Percentiles rank a stretch among this genome's conserved stretches.
Conservation (phyloP, 75 land plant species). For the Cryptomeria japonica region DNA sequence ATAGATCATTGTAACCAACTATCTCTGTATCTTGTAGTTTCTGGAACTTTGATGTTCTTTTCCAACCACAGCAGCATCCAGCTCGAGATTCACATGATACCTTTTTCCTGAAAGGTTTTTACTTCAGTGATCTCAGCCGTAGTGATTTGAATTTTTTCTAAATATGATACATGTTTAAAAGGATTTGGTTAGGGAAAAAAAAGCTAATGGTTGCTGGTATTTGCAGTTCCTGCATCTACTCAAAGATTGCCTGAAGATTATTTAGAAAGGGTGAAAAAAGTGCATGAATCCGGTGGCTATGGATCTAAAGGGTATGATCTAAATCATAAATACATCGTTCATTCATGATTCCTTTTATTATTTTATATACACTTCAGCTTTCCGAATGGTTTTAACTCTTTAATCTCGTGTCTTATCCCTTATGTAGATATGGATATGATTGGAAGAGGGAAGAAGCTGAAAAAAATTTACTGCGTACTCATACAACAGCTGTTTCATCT, state of each 20-base stretch:
- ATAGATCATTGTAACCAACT: not conserved
- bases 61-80: conserved; percentile 99
- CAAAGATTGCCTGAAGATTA: conserved; percentile 87
- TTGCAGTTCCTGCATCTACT: conserved; percentile 79
- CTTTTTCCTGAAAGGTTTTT: conserved; percentile 78
- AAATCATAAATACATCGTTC: not conserved
- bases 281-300: conserved; percentile 95
- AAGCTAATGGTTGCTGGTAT: not conserved
- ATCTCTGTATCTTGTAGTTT: conserved; percentile 53
- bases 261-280: conserved; percentile 72
- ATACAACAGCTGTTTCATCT: conserved; percentile 95
- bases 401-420: conserved; percentile 4
- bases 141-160: not conserved
- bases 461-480: conserved; percentile 89
- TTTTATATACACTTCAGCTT: not conserved
- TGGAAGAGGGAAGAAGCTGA: conserved; percentile 98
- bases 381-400: not conserved
- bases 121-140: not conserved
- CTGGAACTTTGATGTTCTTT: conserved; percentile 97
- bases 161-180: conserved; percentile 10
- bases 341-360: not conserved
- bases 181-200: not conserved
- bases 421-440: conserved; percentile 77
- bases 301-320: conserved; percentile 85
- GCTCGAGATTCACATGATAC: conserved; percentile 99